Percentiles rank a stretch among this genome's conserved stretches.
phyloP scores from a whole-genome alignment of 108 stramenopile species.

The Nitzschia sp. region DNA sequence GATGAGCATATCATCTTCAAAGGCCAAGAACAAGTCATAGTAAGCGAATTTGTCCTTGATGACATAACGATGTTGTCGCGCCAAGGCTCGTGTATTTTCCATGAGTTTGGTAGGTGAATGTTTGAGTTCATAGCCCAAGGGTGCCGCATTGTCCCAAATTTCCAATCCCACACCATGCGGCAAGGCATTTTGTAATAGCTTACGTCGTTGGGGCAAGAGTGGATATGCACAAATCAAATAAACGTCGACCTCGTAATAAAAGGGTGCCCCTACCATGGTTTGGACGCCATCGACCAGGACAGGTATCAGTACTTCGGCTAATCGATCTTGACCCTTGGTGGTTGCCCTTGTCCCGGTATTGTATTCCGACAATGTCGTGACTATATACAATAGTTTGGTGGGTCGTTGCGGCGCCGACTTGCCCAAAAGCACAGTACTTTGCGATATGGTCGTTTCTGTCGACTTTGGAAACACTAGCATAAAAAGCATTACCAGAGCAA shows the following conservation, averaged over 20 bases:
- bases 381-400: slow-evolving; percentile 57
- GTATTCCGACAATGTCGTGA: slow-evolving; percentile 74
- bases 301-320: slow-evolving; percentile 65
- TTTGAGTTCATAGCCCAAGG: slow-evolving; percentile 57
- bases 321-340: slow-evolving; percentile 64
- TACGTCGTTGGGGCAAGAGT: slow-evolving; percentile 43
- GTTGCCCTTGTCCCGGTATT: slow-evolving; percentile 61
- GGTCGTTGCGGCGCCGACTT: not conserved
- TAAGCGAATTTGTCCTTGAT: slow-evolving; percentile 72
- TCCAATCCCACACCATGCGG: slow-evolving; percentile 70
- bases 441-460: not conserved
- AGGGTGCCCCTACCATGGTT: slow-evolving; percentile 49
- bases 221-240: slow-evolving; percentile 50
- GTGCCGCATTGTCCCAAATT: slow-evolving; percentile 79
- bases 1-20: slow-evolving; percentile 82
- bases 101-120: slow-evolving; percentile 16
- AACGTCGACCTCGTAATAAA: slow-evolving; percentile 64
- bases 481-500: slow-evolving; percentile 21
- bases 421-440: not conserved
- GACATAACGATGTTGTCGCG: slow-evolving; percentile 83
- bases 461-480: not conserved
- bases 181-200: slow-evolving; percentile 53
- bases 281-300: slow-evolving; percentile 62
- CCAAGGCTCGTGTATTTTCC: slow-evolving; percentile 50
- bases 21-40: slow-evolving; percentile 74